These are phyloP conservation scores for Cladophialophora psammophila DNA, from an alignment of 2,329 filamentous ascomycete genomes.

Conservation along the genomic window DNA sequence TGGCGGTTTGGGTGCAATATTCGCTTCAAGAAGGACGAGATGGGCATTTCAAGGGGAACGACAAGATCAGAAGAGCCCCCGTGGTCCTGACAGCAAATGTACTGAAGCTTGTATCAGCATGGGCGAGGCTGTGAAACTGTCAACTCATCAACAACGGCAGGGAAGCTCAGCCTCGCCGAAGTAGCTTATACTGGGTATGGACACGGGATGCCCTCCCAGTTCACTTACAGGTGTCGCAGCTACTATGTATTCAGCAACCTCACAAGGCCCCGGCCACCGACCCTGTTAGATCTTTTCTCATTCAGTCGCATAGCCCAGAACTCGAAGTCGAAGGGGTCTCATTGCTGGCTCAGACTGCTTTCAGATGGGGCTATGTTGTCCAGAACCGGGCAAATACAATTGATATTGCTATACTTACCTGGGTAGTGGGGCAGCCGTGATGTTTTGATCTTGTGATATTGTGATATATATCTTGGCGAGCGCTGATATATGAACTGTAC, in stretches of 20 bases:
- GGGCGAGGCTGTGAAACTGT: background rate
- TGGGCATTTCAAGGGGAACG: no score
- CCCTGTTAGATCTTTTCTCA: background rate
- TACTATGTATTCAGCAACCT: background rate
- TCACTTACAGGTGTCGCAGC: background rate
- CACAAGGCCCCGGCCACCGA: conserved; percentile 6
- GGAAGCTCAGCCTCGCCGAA: background rate
- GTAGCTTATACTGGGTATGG: background rate
- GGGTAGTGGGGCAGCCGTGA: background rate
- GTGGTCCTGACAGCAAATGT: background rate
- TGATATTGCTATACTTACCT: background rate
- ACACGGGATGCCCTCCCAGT: background rate
- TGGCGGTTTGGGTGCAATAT: no score
- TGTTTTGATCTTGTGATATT: background rate
- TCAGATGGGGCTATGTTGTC: background rate
- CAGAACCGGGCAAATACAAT: background rate
- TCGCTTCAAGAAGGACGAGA: no score
- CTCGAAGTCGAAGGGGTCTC: background rate
- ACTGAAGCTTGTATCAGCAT: background rate
- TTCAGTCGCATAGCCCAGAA: background rate
- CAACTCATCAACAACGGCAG: background rate
- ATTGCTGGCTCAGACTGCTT: background rate
- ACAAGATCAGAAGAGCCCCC: background rate
- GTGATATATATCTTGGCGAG: background rate
- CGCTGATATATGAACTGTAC: background rate